A percentile compares a stretch with the other conserved stretches of the same genome.
These are phyloP conservation scores for Diaporthe ampelina DNA, from an alignment of 2,329 filamentous ascomycete species.

Conservation along the genomic window DNA sequence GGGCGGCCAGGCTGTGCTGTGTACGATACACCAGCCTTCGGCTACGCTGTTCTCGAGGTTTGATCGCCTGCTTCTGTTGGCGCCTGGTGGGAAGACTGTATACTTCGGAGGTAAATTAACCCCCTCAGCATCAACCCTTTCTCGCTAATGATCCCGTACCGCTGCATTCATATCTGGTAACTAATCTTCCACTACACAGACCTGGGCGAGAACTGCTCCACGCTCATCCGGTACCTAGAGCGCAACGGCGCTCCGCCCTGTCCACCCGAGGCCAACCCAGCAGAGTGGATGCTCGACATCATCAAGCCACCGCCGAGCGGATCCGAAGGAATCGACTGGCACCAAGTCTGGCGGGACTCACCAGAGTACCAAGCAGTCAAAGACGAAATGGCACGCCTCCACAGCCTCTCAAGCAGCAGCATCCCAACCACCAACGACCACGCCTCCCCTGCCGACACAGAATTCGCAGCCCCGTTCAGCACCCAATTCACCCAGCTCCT, in stretches of 20 bases:
- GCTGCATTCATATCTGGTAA: background rate
- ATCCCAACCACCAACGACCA: background rate
- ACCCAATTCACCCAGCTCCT: background rate
- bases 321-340: background rate
- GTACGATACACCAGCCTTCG: slow-evolving; percentile 11
- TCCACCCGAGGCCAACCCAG: slow-evolving; percentile 3
- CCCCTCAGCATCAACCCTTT: too few species aligned
- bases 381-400: background rate
- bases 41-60: background rate
- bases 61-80: slow-evolving; percentile 1
- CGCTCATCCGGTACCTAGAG: background rate
- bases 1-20: background rate
- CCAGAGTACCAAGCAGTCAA: background rate
- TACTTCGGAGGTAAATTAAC: slow-evolving; percentile 20
- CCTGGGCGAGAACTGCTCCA: slow-evolving; percentile 10
- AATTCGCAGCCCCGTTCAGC: background rate
- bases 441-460: background rate
- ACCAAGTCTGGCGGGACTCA: background rate
- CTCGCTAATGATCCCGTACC: too few species aligned
- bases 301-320: background rate
- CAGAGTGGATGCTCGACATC: slow-evolving; percentile 10
- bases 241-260: background rate
- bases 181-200: background rate
- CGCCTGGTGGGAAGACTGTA: background rate
- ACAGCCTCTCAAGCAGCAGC: background rate